Percentiles rank a stretch among this genome's conserved stretches.
These are phyloP conservation scores for Plenodomus tracheiphilus DNA, from an alignment of 2,329 filamentous ascomycete genomes.

Conservation along the genomic window DNA sequence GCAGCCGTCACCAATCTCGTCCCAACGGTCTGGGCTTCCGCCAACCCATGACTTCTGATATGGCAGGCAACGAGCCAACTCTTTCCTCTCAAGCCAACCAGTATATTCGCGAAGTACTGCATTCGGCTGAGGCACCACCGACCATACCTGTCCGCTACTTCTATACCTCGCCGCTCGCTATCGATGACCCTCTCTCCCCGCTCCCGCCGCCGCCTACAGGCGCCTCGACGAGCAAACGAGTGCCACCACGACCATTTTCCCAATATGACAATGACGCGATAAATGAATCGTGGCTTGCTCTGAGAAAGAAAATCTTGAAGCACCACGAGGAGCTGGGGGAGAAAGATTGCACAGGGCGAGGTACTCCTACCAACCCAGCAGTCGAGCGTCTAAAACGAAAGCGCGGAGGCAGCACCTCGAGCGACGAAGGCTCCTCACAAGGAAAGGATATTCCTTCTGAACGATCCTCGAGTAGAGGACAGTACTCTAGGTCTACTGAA, in stretches of 20 bases:
- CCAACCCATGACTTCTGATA: slow-evolving; percentile 7
- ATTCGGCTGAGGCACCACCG: slow-evolving; percentile 41
- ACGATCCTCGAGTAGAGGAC: slow-evolving; percentile 23
- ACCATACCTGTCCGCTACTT: slow-evolving; percentile 64
- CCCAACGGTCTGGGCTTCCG: slow-evolving; percentile 6
- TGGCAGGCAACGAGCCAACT: slow-evolving; percentile 23
- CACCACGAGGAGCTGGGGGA: slow-evolving; percentile 46
- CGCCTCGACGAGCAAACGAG: slow-evolving; percentile 53
- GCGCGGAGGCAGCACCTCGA: slow-evolving; percentile 34
- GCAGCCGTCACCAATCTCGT: slow-evolving; percentile 1
- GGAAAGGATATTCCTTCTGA: slow-evolving; percentile 36
- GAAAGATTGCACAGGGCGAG: slow-evolving; percentile 26
- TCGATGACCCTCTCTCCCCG: slow-evolving; percentile 85
- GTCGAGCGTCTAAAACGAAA: slow-evolving; percentile 40
- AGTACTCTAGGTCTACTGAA: slow-evolving; percentile 37
- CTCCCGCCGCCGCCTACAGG: slow-evolving; percentile 57
- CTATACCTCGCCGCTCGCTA: slow-evolving; percentile 78
- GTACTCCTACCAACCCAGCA: slow-evolving; percentile 39
- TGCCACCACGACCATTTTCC: slow-evolving; percentile 76
- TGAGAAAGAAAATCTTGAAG: slow-evolving; percentile 56
- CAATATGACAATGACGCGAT: slow-evolving; percentile 76
- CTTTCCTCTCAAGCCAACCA: slow-evolving; percentile 44
- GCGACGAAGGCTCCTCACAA: slow-evolving; percentile 22
- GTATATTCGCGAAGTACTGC: slow-evolving; percentile 51
- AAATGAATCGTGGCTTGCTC: slow-evolving; percentile 73